A percentile compares a stretch with the other conserved stretches of the same genome.
Conservation (phyloP, 768 basidiomycete species). For the Pleurotus citrinopileatus region DNA sequence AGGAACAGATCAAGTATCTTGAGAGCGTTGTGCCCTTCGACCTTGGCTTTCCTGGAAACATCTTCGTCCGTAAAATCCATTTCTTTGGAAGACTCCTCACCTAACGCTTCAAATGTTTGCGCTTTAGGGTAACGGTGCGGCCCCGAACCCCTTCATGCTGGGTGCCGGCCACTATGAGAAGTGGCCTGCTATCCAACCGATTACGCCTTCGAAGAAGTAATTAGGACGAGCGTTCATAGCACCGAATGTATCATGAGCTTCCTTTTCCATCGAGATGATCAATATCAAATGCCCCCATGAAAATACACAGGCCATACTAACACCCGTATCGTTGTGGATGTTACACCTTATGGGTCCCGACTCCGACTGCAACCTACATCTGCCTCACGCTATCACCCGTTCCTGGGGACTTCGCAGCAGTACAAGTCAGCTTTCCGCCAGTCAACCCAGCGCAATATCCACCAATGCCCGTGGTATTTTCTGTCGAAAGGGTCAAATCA, state of each 20-base stretch:
- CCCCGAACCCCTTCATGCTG: background rate
- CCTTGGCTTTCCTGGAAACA: conserved; percentile 37
- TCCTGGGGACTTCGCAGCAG: background rate
- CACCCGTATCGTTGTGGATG: too few species aligned
- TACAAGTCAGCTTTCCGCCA: background rate
- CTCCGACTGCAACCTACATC: too few species aligned
- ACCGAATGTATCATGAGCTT: too few species aligned
- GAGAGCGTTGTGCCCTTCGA: conserved; percentile 42
- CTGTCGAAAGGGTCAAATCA: background rate
- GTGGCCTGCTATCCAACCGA: background rate
- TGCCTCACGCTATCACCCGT: background rate
- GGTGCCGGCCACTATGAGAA: background rate
- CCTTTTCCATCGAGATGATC: too few species aligned
- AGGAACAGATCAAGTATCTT: conserved; percentile 40
- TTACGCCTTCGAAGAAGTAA: background rate
- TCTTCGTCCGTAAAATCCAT: conserved; percentile 23
- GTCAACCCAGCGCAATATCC: background rate
- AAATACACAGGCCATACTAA: too few species aligned
- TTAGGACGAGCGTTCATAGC: too few species aligned
- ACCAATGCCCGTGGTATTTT: background rate
- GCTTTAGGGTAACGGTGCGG: background rate
- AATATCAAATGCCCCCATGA: too few species aligned
- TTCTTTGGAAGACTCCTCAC: background rate
- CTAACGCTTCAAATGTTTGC: background rate
- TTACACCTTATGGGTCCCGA: too few species aligned